Percentiles rank a stretch among this genome's conserved stretches.
These are phyloP conservation scores for Aeminium ludgeri DNA, from an alignment of 495 filamentous ascomycete species.

Conservation along the genomic window DNA sequence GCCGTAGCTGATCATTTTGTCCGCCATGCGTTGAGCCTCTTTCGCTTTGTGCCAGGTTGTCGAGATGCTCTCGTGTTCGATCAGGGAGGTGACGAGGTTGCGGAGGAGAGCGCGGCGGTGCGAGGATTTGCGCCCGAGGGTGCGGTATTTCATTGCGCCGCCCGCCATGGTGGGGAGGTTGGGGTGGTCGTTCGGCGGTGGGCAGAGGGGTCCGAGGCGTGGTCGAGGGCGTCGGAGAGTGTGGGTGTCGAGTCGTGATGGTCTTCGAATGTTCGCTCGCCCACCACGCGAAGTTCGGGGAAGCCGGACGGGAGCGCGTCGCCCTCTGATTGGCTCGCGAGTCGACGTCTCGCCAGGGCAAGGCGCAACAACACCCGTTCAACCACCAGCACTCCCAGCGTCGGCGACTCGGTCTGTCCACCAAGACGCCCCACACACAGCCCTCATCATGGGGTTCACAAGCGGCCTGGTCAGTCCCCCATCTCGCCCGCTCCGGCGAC, in stretches of 20 bases:
- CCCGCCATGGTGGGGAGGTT: conserved; percentile 73
- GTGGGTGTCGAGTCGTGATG: too few relatives aligned
- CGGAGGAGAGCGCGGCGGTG: conserved; percentile 87
- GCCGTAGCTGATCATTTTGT: conserved; percentile 80
- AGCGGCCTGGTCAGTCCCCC: conserved; percentile 59
- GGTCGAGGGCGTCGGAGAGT: too few relatives aligned
- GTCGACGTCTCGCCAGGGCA: too few relatives aligned
- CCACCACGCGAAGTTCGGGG: too few relatives aligned
- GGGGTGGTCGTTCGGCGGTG: too few relatives aligned
- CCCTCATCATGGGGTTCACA: conserved; percentile 50
- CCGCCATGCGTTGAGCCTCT: conserved; percentile 81
- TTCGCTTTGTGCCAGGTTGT: conserved; percentile 96
- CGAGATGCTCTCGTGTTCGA: conserved; percentile 78
- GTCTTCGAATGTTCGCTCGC: too few relatives aligned
- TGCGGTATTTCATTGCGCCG: conserved; percentile 66
- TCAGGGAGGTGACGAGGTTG: conserved; percentile 89
- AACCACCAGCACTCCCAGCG: too few relatives aligned
- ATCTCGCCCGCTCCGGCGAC: not conserved
- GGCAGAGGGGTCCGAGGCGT: too few relatives aligned
- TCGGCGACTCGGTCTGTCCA: too few relatives aligned
- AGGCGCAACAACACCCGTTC: too few relatives aligned
- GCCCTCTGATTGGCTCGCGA: too few relatives aligned
- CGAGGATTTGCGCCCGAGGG: conserved; percentile 63
- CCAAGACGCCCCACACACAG: not conserved
- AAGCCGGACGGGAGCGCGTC: too few relatives aligned